Evolutionary conservation across 768 basidiomycete species (phyloP).

Genomic region (Mycena venus): DNA sequence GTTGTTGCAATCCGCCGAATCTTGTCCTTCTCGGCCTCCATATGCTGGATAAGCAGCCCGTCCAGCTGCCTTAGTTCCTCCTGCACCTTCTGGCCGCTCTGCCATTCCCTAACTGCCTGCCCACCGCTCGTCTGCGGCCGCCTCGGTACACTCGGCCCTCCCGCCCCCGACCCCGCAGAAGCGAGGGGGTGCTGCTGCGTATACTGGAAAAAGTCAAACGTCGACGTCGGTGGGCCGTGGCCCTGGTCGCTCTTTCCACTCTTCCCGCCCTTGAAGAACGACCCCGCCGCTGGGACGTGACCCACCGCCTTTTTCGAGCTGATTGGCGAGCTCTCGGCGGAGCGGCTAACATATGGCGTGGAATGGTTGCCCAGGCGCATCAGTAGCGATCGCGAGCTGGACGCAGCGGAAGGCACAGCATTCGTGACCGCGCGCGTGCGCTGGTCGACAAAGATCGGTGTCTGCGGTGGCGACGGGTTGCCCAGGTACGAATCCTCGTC

Average conservation of each 20-base stretch:
- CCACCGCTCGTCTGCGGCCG: slow-evolving; percentile 46
- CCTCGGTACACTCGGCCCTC: background rate
- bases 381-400: slow-evolving; percentile 54
- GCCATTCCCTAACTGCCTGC: slow-evolving; percentile 49
- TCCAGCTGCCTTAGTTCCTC: slow-evolving; percentile 78
- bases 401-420: slow-evolving; percentile 41
- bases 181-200: slow-evolving; percentile 54
- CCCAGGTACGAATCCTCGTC: slow-evolving; percentile 55
- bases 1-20: slow-evolving; percentile 80
- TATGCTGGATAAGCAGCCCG: slow-evolving; percentile 85
- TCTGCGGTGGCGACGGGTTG: slow-evolving; percentile 46
- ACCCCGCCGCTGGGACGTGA: slow-evolving; percentile 58
- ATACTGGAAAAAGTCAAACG: slow-evolving; percentile 63
- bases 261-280: slow-evolving; percentile 61
- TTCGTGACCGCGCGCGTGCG: slow-evolving; percentile 55
- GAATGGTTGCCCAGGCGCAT: slow-evolving; percentile 81
- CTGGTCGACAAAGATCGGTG: slow-evolving; percentile 45
- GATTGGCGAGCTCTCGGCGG: slow-evolving; percentile 46
- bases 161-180: slow-evolving; percentile 19
- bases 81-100: slow-evolving; percentile 56
- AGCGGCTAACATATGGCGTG: slow-evolving; percentile 70
- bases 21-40: slow-evolving; percentile 86
- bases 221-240: slow-evolving; percentile 50
- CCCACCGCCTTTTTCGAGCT: slow-evolving; percentile 64
- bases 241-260: slow-evolving; percentile 53